A percentile compares a stretch with the other conserved stretches of the same genome.
Evolutionary conservation across 257 asterid genomes (phyloP).

Genomic region (Forsythia suspensa): DNA sequence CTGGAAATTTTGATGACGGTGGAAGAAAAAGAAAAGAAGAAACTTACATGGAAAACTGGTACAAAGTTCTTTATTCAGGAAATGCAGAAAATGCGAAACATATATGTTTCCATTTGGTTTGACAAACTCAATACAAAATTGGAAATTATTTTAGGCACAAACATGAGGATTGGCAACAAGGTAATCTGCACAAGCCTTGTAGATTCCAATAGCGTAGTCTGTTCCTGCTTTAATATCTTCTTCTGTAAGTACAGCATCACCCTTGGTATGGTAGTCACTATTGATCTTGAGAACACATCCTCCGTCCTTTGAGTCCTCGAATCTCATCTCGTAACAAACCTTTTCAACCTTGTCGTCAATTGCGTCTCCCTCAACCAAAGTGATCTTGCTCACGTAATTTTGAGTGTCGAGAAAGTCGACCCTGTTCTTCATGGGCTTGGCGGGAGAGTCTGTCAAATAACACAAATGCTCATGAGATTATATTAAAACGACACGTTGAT

Average conservation of each 20-base stretch:
- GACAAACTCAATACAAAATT: background rate
- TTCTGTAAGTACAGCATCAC: background rate
- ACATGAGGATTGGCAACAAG: slow-evolving; percentile 18
- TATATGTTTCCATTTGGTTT: background rate
- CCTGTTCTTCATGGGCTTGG: background rate
- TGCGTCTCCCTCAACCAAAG: slow-evolving; percentile 16
- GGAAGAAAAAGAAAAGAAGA: background rate
- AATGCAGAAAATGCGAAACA: background rate
- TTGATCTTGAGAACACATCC: slow-evolving; percentile 14
- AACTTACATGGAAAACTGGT: background rate
- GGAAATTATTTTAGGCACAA: slow-evolving; percentile 21
- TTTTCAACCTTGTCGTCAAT: slow-evolving; percentile 11
- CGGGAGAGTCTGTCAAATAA: background rate
- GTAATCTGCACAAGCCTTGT: slow-evolving; percentile 17
- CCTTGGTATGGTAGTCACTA: slow-evolving; percentile 18
- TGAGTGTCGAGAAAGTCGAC: background rate
- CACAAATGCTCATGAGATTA: background rate
- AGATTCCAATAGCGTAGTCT: background rate
- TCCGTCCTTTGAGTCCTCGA: slow-evolving; percentile 10
- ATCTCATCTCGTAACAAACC: background rate
- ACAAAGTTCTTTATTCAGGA: slow-evolving; percentile 20
- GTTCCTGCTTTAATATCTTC: slow-evolving; percentile 1
- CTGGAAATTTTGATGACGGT: no score
- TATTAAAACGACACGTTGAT: no score
- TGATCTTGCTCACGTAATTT: slow-evolving; percentile 3